A percentile compares a stretch with the other conserved stretches of the same genome.
phyloP scores from a whole-genome alignment of 345 rosid species.

The Populus ilicifolia region DNA sequence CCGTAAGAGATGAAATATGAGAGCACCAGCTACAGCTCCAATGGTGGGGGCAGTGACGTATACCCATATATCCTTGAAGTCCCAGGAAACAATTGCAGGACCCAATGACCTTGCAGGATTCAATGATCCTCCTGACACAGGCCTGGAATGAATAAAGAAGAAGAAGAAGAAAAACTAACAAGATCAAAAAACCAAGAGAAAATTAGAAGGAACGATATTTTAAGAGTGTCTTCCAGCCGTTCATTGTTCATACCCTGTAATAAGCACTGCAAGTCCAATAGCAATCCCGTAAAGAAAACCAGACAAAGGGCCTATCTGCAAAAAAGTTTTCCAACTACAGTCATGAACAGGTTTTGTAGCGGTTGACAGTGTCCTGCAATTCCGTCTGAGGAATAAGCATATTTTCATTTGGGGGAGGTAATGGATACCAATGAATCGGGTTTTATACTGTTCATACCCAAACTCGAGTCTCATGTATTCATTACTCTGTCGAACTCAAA shows the following conservation, averaged over 20 bases:
- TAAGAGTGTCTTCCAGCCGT: neutral
- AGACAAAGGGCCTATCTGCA: conserved; percentile 55
- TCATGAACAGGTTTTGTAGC: neutral
- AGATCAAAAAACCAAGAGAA: too few species aligned
- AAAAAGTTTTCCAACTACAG: neutral
- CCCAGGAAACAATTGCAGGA: conserved; percentile 73
- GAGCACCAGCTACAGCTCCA: conserved; percentile 63
- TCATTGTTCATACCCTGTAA: conserved; percentile 49
- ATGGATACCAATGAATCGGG: too few species aligned
- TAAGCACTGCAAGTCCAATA: conserved; percentile 73
- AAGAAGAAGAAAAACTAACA: neutral
- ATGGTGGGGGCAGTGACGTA: conserved; percentile 63
- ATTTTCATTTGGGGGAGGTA: too few species aligned
- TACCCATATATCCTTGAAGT: conserved; percentile 68
- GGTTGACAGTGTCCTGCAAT: too few species aligned
- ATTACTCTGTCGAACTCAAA: too few species aligned
- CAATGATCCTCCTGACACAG: conserved; percentile 87
- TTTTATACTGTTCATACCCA: too few species aligned
- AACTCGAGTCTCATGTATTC: too few species aligned
- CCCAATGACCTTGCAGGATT: conserved; percentile 93
- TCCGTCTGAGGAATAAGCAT: too few species aligned
- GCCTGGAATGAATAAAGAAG: conserved; percentile 35
- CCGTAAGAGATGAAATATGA: conserved; percentile 40
- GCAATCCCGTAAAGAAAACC: conserved; percentile 66
- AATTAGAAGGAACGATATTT: too few species aligned